Base-by-base conservation (phyloP, 352 stramenopile genomes). In the Pythium pyrilobum region DNA sequence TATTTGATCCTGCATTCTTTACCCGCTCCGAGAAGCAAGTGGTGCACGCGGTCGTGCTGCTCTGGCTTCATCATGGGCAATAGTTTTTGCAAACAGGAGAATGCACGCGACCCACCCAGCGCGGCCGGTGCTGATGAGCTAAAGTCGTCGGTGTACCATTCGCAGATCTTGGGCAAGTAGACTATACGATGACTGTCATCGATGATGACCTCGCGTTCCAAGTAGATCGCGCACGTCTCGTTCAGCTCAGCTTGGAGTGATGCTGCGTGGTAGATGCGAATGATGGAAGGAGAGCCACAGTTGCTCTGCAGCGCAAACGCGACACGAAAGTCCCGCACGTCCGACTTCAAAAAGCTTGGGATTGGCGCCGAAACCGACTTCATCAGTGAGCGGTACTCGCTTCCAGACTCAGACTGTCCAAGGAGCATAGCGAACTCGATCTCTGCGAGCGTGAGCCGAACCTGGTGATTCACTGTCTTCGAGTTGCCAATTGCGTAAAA, bases 341-440 rank as follows among this genome's bases (percentile, higher is more conserved):
- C 52, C 9, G 27, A 33, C 18, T 29, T 24, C 27, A 59, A 48
- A 21, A 69, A 41, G 20, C 15, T 54, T 10, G 57, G 61, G 6
- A 92, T 34, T 28, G 49, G 37, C 6, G 68, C 64, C 62, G 69
- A 87, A 2, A 50, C 28, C 12, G 25, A 13, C 15, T 25, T 43
- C 16, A 2, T 33, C 5, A 5, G 4, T 18, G 21, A 9, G 16
- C 20, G 25, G 4, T 23, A 9, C 71, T 75, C 21, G 58, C 76
- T 21, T 76, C 29, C 16, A 16, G 38, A 25, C 13, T 6, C 52
- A 6, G 25, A 10, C 6, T 40, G 41, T 5, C 27, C 52, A 11
- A 80, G 74, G 2, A 97, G 70, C 18, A 97, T 73, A 15, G 74
- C 74, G 58, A 92, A 76, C 59, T 97, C 88, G n/a, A 97, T 82